Evolutionary conservation across 2,329 filamentous ascomycete genomes (phyloP), one percentile per base, ranked within the genome.

Genomic region (Aspergillus arachidicola): DNA sequence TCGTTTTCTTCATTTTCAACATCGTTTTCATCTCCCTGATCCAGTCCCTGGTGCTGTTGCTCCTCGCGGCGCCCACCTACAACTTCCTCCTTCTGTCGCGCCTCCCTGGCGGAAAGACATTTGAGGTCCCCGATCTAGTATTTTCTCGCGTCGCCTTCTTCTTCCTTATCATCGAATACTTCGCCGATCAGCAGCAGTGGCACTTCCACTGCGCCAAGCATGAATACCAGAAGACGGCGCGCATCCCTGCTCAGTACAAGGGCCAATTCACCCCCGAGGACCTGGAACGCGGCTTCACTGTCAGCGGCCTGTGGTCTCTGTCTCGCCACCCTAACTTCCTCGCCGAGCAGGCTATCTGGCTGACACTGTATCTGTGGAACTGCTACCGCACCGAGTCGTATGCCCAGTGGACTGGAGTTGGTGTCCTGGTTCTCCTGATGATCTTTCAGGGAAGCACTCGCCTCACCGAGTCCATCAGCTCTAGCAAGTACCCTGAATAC

Each of bases 181-280:
- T 97, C 73, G 92, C 93, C 72, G 95, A 99, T 76, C 89, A 94
- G 66, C 93, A 97, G 76, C 94, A 97, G 79, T 99, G 94, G 94
- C 84, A 87, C 66, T 99, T 89, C 80, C 94, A 99, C 76, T 80
- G 81, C 19, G 94, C 93, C 56, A 98, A 97, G 80, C 81, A 86
- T 53, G 77, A 86, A 50, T 98, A 97, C 78, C 86, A 87, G 65
- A 83, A 87, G 65, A 90, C 89, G 1, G 92, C 88, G 56, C 91
- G 91, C 74, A 84, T 94, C 4, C 87, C 92, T 0, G 77, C 80
- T 6, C 78, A 78, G 32, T 83, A 78, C 75, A 81, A 81, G 69
- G 69, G 70, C 34, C 70, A 72, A 26, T 93, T 85, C 77, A 85
- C 83, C 0, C 87, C 89, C 68, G 87, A 87, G 64, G 92, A 97